Evolutionary conservation across 306 rosid genomes (phyloP), one percentile per base, ranked within the genome.

Genomic region (Heteromeles arbutifolia): DNA sequence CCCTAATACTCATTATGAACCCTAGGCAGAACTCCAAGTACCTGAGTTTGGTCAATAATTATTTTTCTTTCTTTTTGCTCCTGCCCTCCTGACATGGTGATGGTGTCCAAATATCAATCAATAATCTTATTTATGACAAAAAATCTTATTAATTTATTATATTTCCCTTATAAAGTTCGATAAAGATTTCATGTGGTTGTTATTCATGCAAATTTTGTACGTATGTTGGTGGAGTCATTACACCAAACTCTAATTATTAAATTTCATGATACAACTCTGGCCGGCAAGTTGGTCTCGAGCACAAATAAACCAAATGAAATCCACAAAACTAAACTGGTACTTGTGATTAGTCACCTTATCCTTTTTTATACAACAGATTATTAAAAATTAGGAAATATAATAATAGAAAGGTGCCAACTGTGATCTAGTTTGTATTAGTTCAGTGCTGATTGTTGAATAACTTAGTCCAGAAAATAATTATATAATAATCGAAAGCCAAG

Each of bases 151-250:
- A 48, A 15, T 48, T 48, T 45, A 48, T 48, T 48, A 48, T 48
- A 48, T 48, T 48, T 48, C 53, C 18, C 6, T 48, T 48, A 59
- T 6, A 41, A 74, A 62, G 22, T 52, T 54, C 0, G 21, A 61
- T 19, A 32, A 56, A 56, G 66, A 72, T 56, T 56, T 56, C 24
- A 4, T 72, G 75, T 72, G 62, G 69, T 7, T 48, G 22, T 10
- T 34, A 69, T 77, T 69, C 22, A 22, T 29, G 34, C 52, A 41
- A 41, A 24, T 53, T 56, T 64, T 71, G 25, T 9, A 32, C 6
- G 28, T 21, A 2, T 12, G 76, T 75, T 80, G 14, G 78, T 73
- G 72, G 75, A 43, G 67, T 67, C 29, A 65, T 67, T 64, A 34
- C 41, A 69, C 45, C 24, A 65, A 72, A 64, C 67, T 9, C 19